phyloP scores from a whole-genome alignment of 305 asterid species.

The Fraxinus angustifolia region DNA sequence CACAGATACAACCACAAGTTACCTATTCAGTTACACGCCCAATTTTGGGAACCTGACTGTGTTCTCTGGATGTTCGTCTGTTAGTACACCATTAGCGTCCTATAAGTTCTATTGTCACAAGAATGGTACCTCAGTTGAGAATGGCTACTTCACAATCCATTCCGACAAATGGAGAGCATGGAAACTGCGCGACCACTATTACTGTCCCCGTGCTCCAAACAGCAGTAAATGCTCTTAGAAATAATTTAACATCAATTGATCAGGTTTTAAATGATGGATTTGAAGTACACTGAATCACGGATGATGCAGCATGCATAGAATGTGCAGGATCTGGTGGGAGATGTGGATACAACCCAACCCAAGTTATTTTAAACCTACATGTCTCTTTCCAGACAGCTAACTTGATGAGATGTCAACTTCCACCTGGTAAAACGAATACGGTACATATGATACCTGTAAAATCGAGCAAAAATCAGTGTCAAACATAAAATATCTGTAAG shows the following conservation, averaged over 20 bases:
- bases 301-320: not conserved
- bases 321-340: conserved; percentile 4
- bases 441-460: not conserved
- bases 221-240: conserved; percentile 4
- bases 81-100: not conserved
- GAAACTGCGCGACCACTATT: not conserved
- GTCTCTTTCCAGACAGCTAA: not conserved
- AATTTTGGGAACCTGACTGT: not conserved
- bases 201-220: not conserved
- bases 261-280: not conserved
- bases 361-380: not conserved
- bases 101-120: not conserved
- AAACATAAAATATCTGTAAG: not conserved
- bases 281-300: not conserved
- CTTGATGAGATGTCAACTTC: conserved; percentile 2
- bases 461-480: not conserved
- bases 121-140: not conserved
- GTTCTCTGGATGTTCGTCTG: not conserved
- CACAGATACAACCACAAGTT: not conserved
- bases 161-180: not conserved
- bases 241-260: not conserved
- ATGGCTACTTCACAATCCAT: not conserved
- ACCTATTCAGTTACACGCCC: not conserved
- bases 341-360: not conserved
- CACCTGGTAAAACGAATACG: not conserved